These are phyloP conservation scores for Yarrowia bubula DNA, from an alignment of 805 yeast genomes.

Conservation along the genomic window DNA sequence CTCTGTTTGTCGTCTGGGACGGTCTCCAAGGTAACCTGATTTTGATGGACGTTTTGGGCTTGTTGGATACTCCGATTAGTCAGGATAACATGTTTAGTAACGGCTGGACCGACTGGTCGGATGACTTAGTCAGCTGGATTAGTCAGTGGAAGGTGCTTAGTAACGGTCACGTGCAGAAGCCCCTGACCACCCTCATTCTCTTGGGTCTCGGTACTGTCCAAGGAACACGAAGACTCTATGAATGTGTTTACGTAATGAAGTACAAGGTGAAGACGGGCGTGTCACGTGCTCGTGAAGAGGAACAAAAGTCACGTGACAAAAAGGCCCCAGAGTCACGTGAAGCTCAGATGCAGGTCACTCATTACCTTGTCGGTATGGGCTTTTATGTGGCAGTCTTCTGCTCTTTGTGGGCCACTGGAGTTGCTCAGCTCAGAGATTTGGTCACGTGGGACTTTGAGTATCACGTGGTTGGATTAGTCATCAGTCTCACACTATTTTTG, in stretches of 20 bases:
- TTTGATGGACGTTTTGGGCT: constrained; percentile 1
- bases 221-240: not conserved
- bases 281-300: not conserved
- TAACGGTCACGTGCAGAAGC: not conserved
- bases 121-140: not conserved
- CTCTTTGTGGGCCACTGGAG: constrained; percentile 1
- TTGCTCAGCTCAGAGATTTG: not conserved
- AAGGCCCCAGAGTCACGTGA: not conserved
- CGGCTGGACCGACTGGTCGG: not conserved
- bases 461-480: not conserved
- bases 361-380: constrained; percentile 10
- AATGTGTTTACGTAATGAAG: constrained; percentile 6
- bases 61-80: not conserved
- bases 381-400: constrained; percentile 22
- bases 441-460: not conserved
- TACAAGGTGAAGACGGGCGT: not conserved
- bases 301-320: not conserved
- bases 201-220: not conserved
- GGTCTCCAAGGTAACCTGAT: not conserved
- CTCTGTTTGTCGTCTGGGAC: not conserved
- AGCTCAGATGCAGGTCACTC: not conserved
- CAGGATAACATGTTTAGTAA: not conserved
- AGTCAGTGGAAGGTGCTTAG: not conserved
- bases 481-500: not conserved
- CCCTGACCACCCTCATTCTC: not conserved